A percentile compares a stretch with the other conserved stretches of the same genome.
phyloP scores from a whole-genome alignment of 768 basidiomycete genomes.

The Mycena vulgaris region DNA sequence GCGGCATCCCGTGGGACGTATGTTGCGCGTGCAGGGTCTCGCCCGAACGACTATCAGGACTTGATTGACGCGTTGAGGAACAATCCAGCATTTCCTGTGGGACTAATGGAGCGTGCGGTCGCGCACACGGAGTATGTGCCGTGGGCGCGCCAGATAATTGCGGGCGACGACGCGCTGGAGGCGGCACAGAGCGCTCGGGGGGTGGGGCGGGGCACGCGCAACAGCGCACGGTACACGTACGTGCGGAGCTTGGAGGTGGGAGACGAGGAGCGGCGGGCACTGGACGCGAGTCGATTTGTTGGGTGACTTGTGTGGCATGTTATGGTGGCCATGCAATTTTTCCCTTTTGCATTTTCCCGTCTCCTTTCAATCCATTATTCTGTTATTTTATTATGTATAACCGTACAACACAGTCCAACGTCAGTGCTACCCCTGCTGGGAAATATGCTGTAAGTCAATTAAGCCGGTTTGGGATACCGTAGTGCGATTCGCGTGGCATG shows the following conservation, averaged over 20 bases:
- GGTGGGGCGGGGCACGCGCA: constrained; percentile 67
- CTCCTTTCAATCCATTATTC: too few species aligned
- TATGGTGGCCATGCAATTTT: too few species aligned
- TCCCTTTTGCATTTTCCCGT: too few species aligned
- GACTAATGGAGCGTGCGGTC: constrained; percentile 59
- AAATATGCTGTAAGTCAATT: too few species aligned
- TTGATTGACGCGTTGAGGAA: constrained; percentile 64
- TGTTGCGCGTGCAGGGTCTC: constrained; percentile 53
- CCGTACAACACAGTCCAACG: too few species aligned
- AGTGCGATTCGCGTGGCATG: constrained; percentile 3
- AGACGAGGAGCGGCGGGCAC: constrained; percentile 52
- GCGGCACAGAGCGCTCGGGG: constrained; percentile 36
- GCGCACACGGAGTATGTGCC: constrained; percentile 82
- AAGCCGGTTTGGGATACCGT: constrained; percentile 9
- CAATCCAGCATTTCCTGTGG: constrained; percentile 59
- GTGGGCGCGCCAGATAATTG: constrained; percentile 75
- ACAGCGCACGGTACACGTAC: constrained; percentile 68
- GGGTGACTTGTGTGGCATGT: neutral
- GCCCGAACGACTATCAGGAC: constrained; percentile 60
- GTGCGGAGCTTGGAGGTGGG: constrained; percentile 60
- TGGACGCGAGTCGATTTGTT: constrained; percentile 49
- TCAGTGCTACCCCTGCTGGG: too few species aligned
- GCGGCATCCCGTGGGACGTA: constrained; percentile 63
- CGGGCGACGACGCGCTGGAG: constrained; percentile 73
- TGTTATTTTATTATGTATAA: too few species aligned